Conservation (phyloP, 805 yeast genomes). For the Nakazawaea wyomingensis region DNA sequence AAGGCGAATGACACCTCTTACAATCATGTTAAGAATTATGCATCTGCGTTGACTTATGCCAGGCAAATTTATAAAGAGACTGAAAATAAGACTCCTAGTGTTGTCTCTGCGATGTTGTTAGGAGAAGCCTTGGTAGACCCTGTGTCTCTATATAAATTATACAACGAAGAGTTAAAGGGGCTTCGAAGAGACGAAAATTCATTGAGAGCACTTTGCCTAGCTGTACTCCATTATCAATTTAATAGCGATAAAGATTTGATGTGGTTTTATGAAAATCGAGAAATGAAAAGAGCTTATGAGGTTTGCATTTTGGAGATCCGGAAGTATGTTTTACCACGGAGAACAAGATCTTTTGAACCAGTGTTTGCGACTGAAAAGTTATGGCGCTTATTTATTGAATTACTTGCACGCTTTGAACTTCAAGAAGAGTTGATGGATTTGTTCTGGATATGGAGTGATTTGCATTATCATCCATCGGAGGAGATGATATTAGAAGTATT, state of each 20-base stretch:
- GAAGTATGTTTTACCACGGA: not conserved
- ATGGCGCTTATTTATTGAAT: conserved; percentile 4
- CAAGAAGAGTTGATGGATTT: conserved; percentile 3
- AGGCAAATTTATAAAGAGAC: conserved; percentile 4
- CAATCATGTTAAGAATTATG: not conserved
- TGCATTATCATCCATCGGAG: conserved; percentile 3
- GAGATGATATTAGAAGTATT: conserved; percentile 3
- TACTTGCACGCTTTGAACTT: not conserved
- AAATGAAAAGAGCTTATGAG: not conserved
- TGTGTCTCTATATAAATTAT: conserved; percentile 1
- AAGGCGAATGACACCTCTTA: no score
- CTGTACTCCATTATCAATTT: not conserved
- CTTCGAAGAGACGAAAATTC: conserved; percentile 1
- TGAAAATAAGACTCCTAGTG: not conserved
- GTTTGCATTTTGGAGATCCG: conserved; percentile 4
- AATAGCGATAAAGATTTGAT: not conserved
- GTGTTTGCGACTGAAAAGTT: not conserved
- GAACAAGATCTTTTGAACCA: not conserved
- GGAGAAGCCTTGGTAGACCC: conserved; percentile 10
- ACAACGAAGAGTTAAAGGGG: not conserved
- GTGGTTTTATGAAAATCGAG: conserved; percentile 6
- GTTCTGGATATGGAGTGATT: conserved; percentile 3
- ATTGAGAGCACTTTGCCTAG: conserved; percentile 5
- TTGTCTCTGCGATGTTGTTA: conserved; percentile 7
- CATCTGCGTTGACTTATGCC: not conserved